Base-by-base conservation (phyloP, 2,329 filamentous ascomycete species). In the Xylariomycetidae sp. region DNA sequence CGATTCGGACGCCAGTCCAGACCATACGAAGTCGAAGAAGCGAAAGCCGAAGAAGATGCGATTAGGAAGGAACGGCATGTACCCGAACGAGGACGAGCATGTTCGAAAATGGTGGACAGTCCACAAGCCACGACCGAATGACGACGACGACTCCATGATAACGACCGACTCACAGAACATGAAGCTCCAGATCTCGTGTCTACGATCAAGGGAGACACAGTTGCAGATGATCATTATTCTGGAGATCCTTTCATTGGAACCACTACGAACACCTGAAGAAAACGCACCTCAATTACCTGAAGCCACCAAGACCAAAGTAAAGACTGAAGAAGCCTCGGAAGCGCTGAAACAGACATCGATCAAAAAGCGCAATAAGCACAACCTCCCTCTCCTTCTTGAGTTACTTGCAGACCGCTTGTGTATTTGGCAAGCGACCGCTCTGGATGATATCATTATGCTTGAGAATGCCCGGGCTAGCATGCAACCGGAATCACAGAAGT, bases 401-500 rank as follows among this genome's bases (percentile, higher is more conserved):
- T 66, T 87, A 1, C 74, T 88, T 32, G 74, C 85, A 6, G 85
- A 92, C 56, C 78, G 82, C 29, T 64, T 92, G 16, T 86, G 82
- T 48, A 92, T 92, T 39, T 90, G 85, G 85, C 82, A 89, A 52
- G 86, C 84, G 4, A 79, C 85, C 6, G 76, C 79, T 22, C 62
- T 76, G 15, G 74, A 82, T 42, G 72, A 76, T 34, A 57, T 72
- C 38, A 61, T 66, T 23, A 50, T 72, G 10, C 48, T 71, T 12
- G 66, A 68, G 27, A 70, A 74, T 34, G 65, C 68, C 1, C 70
- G 74, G 40, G 42, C 52, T 3, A 52, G 48, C 3, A 46, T 53
- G 5, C 46, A 54, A 1, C 41, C 43, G 3, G 60, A 61, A 25
- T 55, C 57, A 3, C 59, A 59, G 35, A 57, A 53, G 34, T 55